These are phyloP conservation scores for Nepenthes mirabilis DNA, from an alignment of 148 eudicot species.

Conservation along the genomic window DNA sequence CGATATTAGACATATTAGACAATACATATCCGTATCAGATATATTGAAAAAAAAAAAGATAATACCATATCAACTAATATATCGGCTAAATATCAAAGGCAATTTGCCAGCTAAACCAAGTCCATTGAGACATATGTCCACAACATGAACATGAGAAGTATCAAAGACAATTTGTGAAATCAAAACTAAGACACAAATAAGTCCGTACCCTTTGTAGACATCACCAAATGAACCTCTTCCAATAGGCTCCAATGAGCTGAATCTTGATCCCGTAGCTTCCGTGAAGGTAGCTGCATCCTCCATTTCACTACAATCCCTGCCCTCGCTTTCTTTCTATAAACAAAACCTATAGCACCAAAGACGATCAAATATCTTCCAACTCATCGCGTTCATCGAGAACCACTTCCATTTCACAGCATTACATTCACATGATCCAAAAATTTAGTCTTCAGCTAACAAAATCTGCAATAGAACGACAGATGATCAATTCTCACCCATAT, in stretches of 20 bases:
- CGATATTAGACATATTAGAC: no score
- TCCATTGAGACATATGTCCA: no score
- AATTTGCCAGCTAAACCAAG: no score
- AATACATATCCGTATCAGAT: no score
- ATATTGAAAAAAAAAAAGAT: no score
- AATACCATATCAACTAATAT: no score
- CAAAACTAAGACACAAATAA: background rate
- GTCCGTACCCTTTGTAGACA: slow-evolving; percentile 82
- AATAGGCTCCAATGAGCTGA: slow-evolving; percentile 74
- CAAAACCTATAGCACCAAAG: slow-evolving; percentile 2
- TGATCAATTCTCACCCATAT: background rate
- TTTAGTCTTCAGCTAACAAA: slow-evolving; percentile 6
- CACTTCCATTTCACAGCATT: slow-evolving; percentile 15
- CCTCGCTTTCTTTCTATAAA: slow-evolving; percentile 2
- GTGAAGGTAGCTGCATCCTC: slow-evolving; percentile 55
- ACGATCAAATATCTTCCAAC: slow-evolving; percentile 17
- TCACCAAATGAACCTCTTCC: slow-evolving; percentile 99
- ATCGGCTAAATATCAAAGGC: no score
- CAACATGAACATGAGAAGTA: no score
- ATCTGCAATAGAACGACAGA: slow-evolving; percentile 16
- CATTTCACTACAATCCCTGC: slow-evolving; percentile 22
- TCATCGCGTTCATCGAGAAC: slow-evolving; percentile 20
- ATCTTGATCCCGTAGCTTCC: slow-evolving; percentile 77
- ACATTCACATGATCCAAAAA: slow-evolving; percentile 5
- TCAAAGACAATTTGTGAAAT: background rate